Conservation (phyloP, 1,284 basidiomycete genomes). For the Puccinia coronata region DNA sequence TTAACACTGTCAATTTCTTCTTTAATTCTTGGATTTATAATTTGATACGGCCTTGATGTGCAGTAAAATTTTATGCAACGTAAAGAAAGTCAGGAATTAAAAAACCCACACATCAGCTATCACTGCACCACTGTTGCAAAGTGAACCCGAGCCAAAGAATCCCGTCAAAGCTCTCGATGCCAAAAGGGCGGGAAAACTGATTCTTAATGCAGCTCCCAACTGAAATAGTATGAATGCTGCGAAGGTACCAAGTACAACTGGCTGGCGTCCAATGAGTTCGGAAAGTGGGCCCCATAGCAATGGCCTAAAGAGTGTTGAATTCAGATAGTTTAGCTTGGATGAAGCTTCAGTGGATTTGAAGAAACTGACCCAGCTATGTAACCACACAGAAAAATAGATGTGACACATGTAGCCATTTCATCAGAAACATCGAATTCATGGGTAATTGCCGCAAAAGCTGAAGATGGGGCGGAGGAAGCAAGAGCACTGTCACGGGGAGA, state of each 20-base stretch:
- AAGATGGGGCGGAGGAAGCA: constrained; percentile 48
- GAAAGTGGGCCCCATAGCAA: constrained; percentile 63
- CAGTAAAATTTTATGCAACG: not conserved
- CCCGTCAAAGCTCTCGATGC: constrained; percentile 70
- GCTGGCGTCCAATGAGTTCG: constrained; percentile 68
- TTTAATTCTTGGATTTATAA: too few species aligned
- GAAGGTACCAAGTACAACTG: constrained; percentile 65
- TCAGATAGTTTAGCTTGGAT: not conserved
- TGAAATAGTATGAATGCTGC: constrained; percentile 66
- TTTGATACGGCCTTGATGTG: not conserved
- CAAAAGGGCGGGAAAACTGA: constrained; percentile 68
- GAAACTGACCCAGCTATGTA: constrained; percentile 37
- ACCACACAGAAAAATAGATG: constrained; percentile 41
- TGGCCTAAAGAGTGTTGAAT: not conserved
- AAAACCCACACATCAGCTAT: constrained; percentile 65
- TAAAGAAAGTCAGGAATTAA: not conserved
- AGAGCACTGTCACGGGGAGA: constrained; percentile 8
- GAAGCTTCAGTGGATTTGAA: not conserved
- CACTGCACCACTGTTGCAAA: constrained; percentile 67
- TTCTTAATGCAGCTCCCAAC: constrained; percentile 68
- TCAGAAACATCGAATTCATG: constrained; percentile 14
- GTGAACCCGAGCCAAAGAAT: constrained; percentile 69
- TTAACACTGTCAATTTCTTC: not conserved
- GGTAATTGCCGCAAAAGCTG: not conserved
- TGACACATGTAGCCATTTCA: constrained; percentile 17